These are phyloP conservation scores for Talaromyces atroroseus DNA, from an alignment of 2,329 filamentous ascomycete species.

Conservation along the genomic window DNA sequence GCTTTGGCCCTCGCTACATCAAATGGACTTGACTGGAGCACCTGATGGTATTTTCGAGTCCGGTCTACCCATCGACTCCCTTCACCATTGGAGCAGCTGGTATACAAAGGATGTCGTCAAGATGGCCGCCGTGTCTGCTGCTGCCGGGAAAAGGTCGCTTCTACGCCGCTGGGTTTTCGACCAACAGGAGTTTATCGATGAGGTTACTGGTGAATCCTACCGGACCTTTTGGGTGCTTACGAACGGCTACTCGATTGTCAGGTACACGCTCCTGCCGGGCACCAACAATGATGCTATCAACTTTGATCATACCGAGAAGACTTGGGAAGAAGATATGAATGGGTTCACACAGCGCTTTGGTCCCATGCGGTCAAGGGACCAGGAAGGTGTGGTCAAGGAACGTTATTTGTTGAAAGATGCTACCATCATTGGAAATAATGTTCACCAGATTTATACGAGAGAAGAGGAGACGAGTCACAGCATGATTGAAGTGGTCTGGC, in stretches of 20 bases:
- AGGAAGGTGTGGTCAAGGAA: constrained; percentile 37
- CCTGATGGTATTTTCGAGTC: constrained; percentile 41
- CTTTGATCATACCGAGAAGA: constrained; percentile 40
- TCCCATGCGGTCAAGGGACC: constrained; percentile 34
- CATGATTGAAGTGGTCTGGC: constrained; percentile 41
- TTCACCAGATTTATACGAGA: constrained; percentile 39
- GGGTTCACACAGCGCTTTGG: constrained; percentile 38
- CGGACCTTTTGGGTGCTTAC: constrained; percentile 41
- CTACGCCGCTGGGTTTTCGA: constrained; percentile 43
- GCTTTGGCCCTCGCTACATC: constrained; percentile 38
- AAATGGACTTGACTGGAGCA: constrained; percentile 41
- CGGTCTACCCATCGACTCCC: constrained; percentile 37
- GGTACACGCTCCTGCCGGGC: constrained; percentile 35
- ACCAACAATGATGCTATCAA: constrained; percentile 36
- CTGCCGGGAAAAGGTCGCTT: constrained; percentile 37
- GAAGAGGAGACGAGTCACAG: constrained; percentile 38
- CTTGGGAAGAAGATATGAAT: constrained; percentile 39
- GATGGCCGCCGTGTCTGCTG: constrained; percentile 38
- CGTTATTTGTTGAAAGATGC: constrained; percentile 37
- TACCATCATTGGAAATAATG: constrained; percentile 37
- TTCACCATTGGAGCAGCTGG: constrained; percentile 44
- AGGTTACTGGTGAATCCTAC: constrained; percentile 28
- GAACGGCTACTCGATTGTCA: constrained; percentile 40
- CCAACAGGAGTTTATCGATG: constrained; percentile 33
- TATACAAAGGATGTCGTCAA: constrained; percentile 41